Evolutionary conservation across 139 green algal species (phyloP), one percentile per base, ranked within the genome.

Genomic region (Coccomyxa sp.): DNA sequence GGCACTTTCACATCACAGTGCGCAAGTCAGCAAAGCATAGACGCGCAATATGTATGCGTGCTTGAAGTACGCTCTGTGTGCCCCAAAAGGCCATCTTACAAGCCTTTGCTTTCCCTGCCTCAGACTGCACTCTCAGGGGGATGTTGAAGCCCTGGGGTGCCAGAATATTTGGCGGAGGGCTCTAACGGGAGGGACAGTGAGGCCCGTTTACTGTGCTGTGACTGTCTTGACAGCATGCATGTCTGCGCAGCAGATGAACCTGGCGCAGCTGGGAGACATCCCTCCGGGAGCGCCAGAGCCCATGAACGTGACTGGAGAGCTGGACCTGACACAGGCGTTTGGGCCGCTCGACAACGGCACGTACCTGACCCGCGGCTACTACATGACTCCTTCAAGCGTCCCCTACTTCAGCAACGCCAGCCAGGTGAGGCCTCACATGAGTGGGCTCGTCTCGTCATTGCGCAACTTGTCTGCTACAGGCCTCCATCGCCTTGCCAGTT

Each of bases 281-380:
- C 50, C 50, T 64, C 2, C 27, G 3, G 18, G 18, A 5, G 27
- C 2, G 18, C 50, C 50, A 5, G 50, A 31, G 50, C 50, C 27
- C 18, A 18, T 6, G 50, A 70, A 54, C 18, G 38, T 82, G 1
- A 31, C 68, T 36, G 71, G 72, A 12, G 71, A 82, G 78, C 37
- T 70, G 31, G 71, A 82, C 54, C 78, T 82, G 54, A 82, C 78
- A 22, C 78, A 82, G 38, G 68, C 78, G 7, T 38, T 78, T 29
- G 78, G 78, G 37, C 36, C 78, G 7, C 36, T 73, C 24, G 54
- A 69, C 54, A 78, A 73, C 22, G 72, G 37, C 55, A 68, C 50
- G 54, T 31, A 31, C 38, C 0, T 39, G 54, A 78, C 50, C 14
- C 39, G 77, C 0, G 77, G 77, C 34, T 64, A 64, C 50, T 31